Evolutionary conservation across 169 alveolate species (phyloP).

Genomic region (Plasmodium adleri): DNA sequence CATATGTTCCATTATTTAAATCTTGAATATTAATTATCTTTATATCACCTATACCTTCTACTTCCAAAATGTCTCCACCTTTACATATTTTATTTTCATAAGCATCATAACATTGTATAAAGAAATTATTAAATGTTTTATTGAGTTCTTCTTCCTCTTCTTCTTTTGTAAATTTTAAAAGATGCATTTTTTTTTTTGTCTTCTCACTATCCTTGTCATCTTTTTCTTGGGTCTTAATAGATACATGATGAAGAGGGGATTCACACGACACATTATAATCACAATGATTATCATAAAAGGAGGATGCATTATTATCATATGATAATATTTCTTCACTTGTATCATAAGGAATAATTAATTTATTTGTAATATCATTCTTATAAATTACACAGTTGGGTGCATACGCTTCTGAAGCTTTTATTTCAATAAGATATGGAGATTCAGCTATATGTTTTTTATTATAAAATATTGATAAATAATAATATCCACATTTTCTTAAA

Average conservation of each 20-base stretch:
- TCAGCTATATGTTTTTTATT: constrained; percentile 47
- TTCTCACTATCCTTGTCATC: neutral
- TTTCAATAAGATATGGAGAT: constrained; percentile 46
- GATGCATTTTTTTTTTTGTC: neutral
- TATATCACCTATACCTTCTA: constrained; percentile 76
- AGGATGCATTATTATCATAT: too few relatives aligned
- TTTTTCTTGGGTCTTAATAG: neutral
- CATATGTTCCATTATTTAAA: constrained; percentile 68
- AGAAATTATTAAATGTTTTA: constrained; percentile 38
- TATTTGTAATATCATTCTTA: constrained; percentile 8
- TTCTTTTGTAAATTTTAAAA: neutral
- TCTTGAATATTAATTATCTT: constrained; percentile 76
- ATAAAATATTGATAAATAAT: constrained; percentile 47
- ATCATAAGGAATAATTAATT: neutral
- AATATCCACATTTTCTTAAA: constrained; percentile 40
- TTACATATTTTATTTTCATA: constrained; percentile 55
- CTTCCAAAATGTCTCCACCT: constrained; percentile 78
- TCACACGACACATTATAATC: neutral
- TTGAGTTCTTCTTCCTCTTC: constrained; percentile 31
- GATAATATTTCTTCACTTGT: neutral
- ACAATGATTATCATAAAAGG: neutral
- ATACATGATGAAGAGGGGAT: too few relatives aligned
- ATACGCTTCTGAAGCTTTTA: constrained; percentile 44
- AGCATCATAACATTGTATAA: constrained; percentile 75
- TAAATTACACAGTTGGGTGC: constrained; percentile 60